phyloP scores from a whole-genome alignment of 257 asterid genomes.

The Marsdenia floribunda region DNA sequence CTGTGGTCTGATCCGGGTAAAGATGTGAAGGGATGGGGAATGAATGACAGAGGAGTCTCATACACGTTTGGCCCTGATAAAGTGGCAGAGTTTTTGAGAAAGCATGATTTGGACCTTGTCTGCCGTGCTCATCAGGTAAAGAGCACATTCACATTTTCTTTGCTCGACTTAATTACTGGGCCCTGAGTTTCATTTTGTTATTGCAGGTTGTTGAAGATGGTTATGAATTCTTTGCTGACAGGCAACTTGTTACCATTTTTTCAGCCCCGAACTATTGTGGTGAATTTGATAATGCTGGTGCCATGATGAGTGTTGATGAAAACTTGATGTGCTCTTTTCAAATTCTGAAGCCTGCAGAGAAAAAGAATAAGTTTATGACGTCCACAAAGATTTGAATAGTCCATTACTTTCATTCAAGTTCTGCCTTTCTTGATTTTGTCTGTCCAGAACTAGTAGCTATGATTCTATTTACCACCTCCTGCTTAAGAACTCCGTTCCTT shows the following conservation, averaged over 20 bases:
- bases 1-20: slow-evolving; percentile 44
- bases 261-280: slow-evolving; percentile 39
- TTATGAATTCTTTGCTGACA: slow-evolving; percentile 41
- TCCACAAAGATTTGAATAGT: slow-evolving; percentile 24
- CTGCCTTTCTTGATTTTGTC: neutral
- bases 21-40: slow-evolving; percentile 43
- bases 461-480: neutral
- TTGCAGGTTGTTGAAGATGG: slow-evolving; percentile 42
- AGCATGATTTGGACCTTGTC: slow-evolving; percentile 38
- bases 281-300: slow-evolving; percentile 39
- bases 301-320: slow-evolving; percentile 41
- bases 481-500: neutral
- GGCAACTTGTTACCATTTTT: slow-evolving; percentile 37
- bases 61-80: slow-evolving; percentile 36
- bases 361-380: slow-evolving; percentile 31
- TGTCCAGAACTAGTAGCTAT: neutral
- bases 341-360: slow-evolving; percentile 43
- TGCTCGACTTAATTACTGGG: neutral
- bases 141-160: neutral
- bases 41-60: slow-evolving; percentile 41
- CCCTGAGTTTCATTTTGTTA: slow-evolving; percentile 1
- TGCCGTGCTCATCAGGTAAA: slow-evolving; percentile 44
- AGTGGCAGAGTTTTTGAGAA: slow-evolving; percentile 30
- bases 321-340: slow-evolving; percentile 39
- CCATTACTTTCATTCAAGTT: slow-evolving; percentile 12